Base-by-base conservation (phyloP, 2,329 filamentous ascomycete species). In the Alternaria sp. region DNA sequence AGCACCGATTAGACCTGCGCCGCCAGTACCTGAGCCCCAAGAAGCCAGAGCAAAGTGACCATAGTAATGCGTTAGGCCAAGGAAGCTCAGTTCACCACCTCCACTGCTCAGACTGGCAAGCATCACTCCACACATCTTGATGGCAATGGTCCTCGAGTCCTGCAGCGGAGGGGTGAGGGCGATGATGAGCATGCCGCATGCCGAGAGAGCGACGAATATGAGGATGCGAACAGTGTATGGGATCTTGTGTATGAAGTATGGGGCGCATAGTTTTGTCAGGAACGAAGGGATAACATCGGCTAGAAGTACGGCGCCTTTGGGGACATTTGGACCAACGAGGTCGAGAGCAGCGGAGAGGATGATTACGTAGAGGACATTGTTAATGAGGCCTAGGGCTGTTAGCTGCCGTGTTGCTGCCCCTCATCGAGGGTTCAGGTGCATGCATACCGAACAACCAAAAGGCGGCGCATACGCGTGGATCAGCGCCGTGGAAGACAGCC, bases 341-440 rank as follows among this genome's bases (percentile, higher is more conserved):
- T 99, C 95, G 72, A 97, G 91, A 4, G 95, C 95, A 36, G 95
- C 92, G 30, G 93, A 96, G 72, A 99, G 90, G 75, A 98, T 95
- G 78, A 98, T 92, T 57, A 98, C 94, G 80, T 97, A 98, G 81
- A 97, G 91, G 69, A 98, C 92, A 81, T 98, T 98, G 81, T 99
- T 98, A 77, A 98, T 95, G 18, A 95, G 82, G 53, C 92, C 92
- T 94, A 3, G 24, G 26, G 8, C 24, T 46, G 56, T 66, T 53
- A 61, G 61, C 44, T 14, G 46, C 16, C n/a, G 43, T 43, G 26
- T 26, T 32, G 34, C 7, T 41, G 22, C 48, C 39, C 34, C 36
- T 24, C 47, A 32, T 30, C 20, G 14, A 38, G 18, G 18, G 49
- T 28, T 34, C 24, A 41, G 47, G 42, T 41, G 48, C 30, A 51